Percentiles rank a stretch among this genome's conserved stretches.
phyloP scores from a whole-genome alignment of 2,329 filamentous ascomycete species.

The Xenoacremonium recifei region DNA sequence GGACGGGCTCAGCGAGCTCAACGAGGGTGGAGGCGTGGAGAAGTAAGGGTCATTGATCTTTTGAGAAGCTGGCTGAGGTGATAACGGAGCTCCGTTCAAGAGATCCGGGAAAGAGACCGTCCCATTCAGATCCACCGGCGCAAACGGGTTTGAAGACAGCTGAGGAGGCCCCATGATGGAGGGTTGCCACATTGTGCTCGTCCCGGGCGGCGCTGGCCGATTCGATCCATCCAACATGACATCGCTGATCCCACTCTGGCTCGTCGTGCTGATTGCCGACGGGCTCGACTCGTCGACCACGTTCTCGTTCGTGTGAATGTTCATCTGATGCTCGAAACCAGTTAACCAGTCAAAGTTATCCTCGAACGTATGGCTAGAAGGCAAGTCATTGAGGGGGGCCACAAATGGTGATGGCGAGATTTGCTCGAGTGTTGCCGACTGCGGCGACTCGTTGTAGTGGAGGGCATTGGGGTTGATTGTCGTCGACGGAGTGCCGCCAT shows the following conservation, averaged over 20 bases:
- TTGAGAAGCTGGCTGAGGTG: slow-evolving; percentile 72
- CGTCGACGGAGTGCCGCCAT: slow-evolving; percentile 62
- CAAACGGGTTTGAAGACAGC: slow-evolving; percentile 67
- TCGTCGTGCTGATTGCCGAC: slow-evolving; percentile 92
- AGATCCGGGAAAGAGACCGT: slow-evolving; percentile 73
- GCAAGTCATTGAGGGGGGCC: slow-evolving; percentile 56
- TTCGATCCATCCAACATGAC: slow-evolving; percentile 83
- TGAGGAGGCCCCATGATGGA: slow-evolving; percentile 68
- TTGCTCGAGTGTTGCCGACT: slow-evolving; percentile 62
- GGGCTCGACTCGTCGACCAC: slow-evolving; percentile 92
- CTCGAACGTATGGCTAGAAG: slow-evolving; percentile 61
- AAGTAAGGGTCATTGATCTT: slow-evolving; percentile 74
- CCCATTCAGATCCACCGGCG: slow-evolving; percentile 71
- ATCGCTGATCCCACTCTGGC: slow-evolving; percentile 88
- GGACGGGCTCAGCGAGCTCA: slow-evolving; percentile 72
- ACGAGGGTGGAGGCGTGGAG: slow-evolving; percentile 71
- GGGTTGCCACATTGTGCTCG: slow-evolving; percentile 66
- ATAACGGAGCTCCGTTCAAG: slow-evolving; percentile 68
- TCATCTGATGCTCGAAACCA: slow-evolving; percentile 76
- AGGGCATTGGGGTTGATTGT: slow-evolving; percentile 73
- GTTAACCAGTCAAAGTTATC: slow-evolving; percentile 81
- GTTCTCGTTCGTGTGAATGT: slow-evolving; percentile 69
- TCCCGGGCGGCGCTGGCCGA: slow-evolving; percentile 53
- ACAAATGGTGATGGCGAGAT: slow-evolving; percentile 63
- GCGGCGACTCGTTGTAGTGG: slow-evolving; percentile 79